Percentiles rank a stretch among this genome's conserved stretches.
Conservation (phyloP, 202 grass and related monocot species). For the Carex sylvatica region DNA sequence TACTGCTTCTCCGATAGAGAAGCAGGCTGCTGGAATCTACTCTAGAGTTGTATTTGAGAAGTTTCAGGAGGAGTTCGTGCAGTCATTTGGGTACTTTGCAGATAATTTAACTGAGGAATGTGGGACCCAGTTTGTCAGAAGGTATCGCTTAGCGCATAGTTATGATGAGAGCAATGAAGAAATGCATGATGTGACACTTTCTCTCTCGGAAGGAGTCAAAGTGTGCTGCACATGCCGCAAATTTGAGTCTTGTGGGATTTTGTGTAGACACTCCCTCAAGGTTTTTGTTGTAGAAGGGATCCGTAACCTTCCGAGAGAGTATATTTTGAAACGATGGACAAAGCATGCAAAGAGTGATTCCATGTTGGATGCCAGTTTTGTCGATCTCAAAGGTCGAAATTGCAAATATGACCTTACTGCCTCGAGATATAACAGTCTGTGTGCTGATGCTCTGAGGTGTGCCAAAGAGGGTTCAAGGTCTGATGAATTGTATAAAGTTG, state of each 20-base stretch:
- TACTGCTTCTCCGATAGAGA: constrained; percentile 88
- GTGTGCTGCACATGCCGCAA: constrained; percentile 68
- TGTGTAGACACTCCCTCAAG: constrained; percentile 83
- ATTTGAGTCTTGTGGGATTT: constrained; percentile 81
- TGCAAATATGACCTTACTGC: constrained; percentile 50
- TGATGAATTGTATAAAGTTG: constrained; percentile 59
- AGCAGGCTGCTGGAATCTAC: constrained; percentile 68
- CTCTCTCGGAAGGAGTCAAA: constrained; percentile 50
- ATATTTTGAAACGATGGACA: constrained; percentile 94
- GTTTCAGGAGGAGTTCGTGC: constrained; percentile 83
- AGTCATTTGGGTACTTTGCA: constrained; percentile 77
- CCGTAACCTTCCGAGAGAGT: constrained; percentile 62
- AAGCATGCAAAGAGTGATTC: constrained; percentile 71
- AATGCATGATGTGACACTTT: constrained; percentile 40
- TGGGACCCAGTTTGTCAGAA: constrained; percentile 10
- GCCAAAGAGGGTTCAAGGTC: constrained; percentile 77
- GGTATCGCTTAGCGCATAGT: constrained; percentile 39
- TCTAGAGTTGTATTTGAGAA: constrained; percentile 71
- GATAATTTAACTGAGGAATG: constrained; percentile 66
- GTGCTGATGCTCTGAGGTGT: constrained; percentile 58
- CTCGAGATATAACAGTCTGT: constrained; percentile 63
- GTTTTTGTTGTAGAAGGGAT: constrained; percentile 77
- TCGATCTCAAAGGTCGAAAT: constrained; percentile 49
- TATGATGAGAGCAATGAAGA: constrained; percentile 64
- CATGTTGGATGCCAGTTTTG: constrained; percentile 37